Base-by-base conservation (phyloP, 768 basidiomycete species). In the Strobilomyces dryophilus region DNA sequence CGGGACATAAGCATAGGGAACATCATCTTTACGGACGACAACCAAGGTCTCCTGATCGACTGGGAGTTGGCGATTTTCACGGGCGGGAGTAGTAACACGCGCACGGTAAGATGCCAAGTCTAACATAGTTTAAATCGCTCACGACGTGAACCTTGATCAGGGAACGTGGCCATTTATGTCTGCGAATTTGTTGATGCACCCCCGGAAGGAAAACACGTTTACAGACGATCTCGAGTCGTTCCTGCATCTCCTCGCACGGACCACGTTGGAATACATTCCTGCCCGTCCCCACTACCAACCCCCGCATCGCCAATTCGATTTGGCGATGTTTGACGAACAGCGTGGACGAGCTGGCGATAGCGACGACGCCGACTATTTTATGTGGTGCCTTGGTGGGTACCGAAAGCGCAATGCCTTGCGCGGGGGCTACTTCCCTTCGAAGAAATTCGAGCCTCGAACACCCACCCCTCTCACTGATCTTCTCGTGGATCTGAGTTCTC, bases 181-280 rank as follows among this genome's bases (percentile, higher is more conserved):
- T 2, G 52, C 53, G 0, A 46, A 41, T 8, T 47, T 72, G 4
- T 58, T 71, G 6, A 11, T 14, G 26, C 8, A 60, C 11, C 47
- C 59, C 11, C 17, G 7, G 11, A 64, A 63, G 27, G 27, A 40
- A 7, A 69, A 70, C 20, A 44, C 27, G 1, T 50, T 69, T n/a
- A 49, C 59, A 21, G 68, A 71, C 26, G 68, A 73, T 42, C 45
- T 72, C 10, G 67, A 72, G 48, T 71, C 72, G 0, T 70, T 72
- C 48, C n/a, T 61, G 35, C 55, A 64, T 41, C 47, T 56, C 18
- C 34, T 56, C 0, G 51, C 11, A 11, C 49, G 56, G 53, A 54
- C 4, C 15, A 51, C 9, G 1, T 50, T 50, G n/a, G n/a, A n/a
- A n/a, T n/a, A n/a, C n/a, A n/a, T n/a, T n/a, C n/a, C n/a, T n/a